Evolutionary conservation across 148 eudicot species (phyloP), one percentile per base, ranked within the genome.

Genomic region (Rhododendron henanense): DNA sequence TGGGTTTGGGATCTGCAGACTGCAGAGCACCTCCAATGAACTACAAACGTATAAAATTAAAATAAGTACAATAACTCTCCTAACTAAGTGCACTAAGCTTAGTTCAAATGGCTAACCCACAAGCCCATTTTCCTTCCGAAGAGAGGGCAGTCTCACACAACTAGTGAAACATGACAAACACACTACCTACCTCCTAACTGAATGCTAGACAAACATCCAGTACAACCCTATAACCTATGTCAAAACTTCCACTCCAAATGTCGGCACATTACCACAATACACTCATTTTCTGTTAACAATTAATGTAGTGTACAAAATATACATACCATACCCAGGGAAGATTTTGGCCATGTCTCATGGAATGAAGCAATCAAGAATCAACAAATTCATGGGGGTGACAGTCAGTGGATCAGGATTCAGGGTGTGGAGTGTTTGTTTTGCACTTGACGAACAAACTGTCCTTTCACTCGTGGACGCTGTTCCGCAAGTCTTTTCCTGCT

Each of bases 401-500:
- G 2, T 81, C 28, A 33, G 76, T 21, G 75, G 47, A n/a, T 63
- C 53, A 39, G 37, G 18, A 63, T 65, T 79, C 57, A 28, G 61
- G 37, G 55, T 11, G 89, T 25, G 92, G 88, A 82, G 92, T 92
- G 88, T 39, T 95, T 92, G 3, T 90, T 89, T 35, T 90, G 92
- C 82, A 86, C 85, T 85, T 94, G 98, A 65, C 99, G 97, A 82
- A 97, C 99, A 89, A 97, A 97, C 90, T 97, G 99, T 74, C 99
- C 99, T 90, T 93, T 97, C n/a, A 97, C 92, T 57, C 98, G 89
- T 15, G 99, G 98, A 6, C 98, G 94, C 84, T 95, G 94, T 88
- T 94, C 98, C 47, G 99, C 99, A 71, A 95, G 96, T 82, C 94
- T 97, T 83, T 95, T 95, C 88, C 98, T 84, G 90, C 94, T 97